These are phyloP conservation scores for Acacia acuminata DNA, from an alignment of 306 rosid species.

Conservation along the genomic window DNA sequence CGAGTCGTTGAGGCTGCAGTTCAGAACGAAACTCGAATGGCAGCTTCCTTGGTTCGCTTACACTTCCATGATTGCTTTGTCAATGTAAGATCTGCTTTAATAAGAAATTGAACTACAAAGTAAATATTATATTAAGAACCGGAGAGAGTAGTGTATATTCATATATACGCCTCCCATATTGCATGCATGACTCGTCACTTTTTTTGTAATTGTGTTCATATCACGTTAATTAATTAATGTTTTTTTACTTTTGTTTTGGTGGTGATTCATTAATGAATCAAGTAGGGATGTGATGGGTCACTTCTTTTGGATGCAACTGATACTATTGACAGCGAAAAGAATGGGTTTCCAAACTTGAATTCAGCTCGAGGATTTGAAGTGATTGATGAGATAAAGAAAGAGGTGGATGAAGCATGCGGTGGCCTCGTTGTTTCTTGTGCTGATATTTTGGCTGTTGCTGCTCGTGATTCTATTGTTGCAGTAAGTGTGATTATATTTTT, in stretches of 20 bases:
- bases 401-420: constrained; percentile 8
- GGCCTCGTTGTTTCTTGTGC: constrained; percentile 53
- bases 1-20: constrained; percentile 26
- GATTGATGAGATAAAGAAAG: constrained; percentile 48
- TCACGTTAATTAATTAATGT: no score
- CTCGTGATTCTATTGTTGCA: constrained; percentile 41
- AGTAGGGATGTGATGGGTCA: constrained; percentile 67
- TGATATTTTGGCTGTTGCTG: constrained; percentile 55
- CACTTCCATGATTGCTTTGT: constrained; percentile 62
- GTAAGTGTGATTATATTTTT: constrained; percentile 29
- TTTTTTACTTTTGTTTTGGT: background rate
- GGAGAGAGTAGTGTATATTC: no score
- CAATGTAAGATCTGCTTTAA: constrained; percentile 18
- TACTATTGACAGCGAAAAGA: constrained; percentile 43
- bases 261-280: background rate
- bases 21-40: constrained; percentile 56
- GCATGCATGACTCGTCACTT: background rate
- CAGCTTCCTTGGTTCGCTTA: constrained; percentile 62
- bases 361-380: constrained; percentile 56
- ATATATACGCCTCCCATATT: background rate
- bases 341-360: constrained; percentile 37
- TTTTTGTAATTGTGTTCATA: no score
- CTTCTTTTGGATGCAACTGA: constrained; percentile 43
- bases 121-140: no score
- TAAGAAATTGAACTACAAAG: no score